These are phyloP conservation scores for Acanthamoeba culbertsoni DNA, from an alignment of 208 protist species.

Conservation along the genomic window DNA sequence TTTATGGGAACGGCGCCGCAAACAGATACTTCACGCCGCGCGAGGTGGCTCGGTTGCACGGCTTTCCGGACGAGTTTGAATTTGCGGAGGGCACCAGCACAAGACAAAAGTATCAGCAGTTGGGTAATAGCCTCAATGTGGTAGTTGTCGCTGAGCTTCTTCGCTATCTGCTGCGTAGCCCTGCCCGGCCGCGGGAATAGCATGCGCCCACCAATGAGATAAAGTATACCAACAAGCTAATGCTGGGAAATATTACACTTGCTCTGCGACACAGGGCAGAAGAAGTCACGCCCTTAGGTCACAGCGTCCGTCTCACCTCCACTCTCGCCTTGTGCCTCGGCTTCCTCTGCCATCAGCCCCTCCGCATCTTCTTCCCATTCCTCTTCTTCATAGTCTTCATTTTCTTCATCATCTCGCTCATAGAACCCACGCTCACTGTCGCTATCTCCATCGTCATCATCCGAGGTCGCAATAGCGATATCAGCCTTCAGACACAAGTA, in stretches of 20 bases:
- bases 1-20: too few relatives aligned
- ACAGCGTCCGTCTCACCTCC: too few relatives aligned
- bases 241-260: too few relatives aligned
- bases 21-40: slow-evolving; percentile 27
- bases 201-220: too few relatives aligned
- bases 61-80: background rate
- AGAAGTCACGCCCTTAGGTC: too few relatives aligned
- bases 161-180: background rate
- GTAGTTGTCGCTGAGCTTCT: background rate
- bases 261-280: too few relatives aligned
- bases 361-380: background rate
- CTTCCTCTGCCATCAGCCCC: background rate
- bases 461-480: background rate
- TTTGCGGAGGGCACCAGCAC: background rate
- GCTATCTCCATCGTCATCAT: background rate
- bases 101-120: slow-evolving; percentile 8
- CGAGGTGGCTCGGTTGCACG: slow-evolving; percentile 22
- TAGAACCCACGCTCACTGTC: background rate
- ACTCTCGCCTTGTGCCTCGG: background rate
- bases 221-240: too few relatives aligned
- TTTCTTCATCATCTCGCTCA: background rate
- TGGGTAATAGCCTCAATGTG: slow-evolving; percentile 44
- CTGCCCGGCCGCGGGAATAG: too few relatives aligned
- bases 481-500: background rate
- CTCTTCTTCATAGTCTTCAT: background rate